phyloP scores from a whole-genome alignment of 1,284 basidiomycete genomes.

The Papiliotrema laurentii region DNA sequence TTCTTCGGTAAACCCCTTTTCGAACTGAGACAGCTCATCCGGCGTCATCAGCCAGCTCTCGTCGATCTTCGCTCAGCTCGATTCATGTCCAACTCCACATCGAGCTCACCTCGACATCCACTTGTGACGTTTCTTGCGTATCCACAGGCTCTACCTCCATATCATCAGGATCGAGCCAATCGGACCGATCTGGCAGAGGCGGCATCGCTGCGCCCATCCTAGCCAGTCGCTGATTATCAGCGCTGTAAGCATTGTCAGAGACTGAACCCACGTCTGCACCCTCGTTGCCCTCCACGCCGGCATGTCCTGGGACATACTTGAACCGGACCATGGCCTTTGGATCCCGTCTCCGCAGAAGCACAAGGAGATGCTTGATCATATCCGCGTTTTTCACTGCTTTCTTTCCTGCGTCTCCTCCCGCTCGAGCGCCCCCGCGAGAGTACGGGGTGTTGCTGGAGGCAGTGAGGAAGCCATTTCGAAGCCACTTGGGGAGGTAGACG shows the following conservation, averaged over 20 bases:
- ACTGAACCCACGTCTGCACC: slow-evolving; percentile 40
- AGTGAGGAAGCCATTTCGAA: slow-evolving; percentile 33
- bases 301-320: slow-evolving; percentile 43
- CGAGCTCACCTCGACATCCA: slow-evolving; percentile 42
- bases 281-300: slow-evolving; percentile 44
- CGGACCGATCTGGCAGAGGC: slow-evolving; percentile 17
- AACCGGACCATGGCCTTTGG: slow-evolving; percentile 29
- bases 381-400: slow-evolving; percentile 43
- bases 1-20: slow-evolving; percentile 16
- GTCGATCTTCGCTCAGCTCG: slow-evolving; percentile 22
- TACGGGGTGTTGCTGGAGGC: background rate
- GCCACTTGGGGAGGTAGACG: slow-evolving; percentile 44
- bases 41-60: slow-evolving; percentile 32
- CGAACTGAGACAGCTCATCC: slow-evolving; percentile 28
- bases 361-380: slow-evolving; percentile 45
- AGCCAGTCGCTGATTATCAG: slow-evolving; percentile 29
- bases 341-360: slow-evolving; percentile 34
- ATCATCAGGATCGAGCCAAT: slow-evolving; percentile 40
- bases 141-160: slow-evolving; percentile 15
- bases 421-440: background rate
- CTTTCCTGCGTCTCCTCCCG: background rate
- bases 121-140: slow-evolving; percentile 37
- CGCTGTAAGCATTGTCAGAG: background rate
- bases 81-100: background rate
- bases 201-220: slow-evolving; percentile 32